Conservation (phyloP, 257 asterid genomes). For the Knoxia roxburghii region DNA sequence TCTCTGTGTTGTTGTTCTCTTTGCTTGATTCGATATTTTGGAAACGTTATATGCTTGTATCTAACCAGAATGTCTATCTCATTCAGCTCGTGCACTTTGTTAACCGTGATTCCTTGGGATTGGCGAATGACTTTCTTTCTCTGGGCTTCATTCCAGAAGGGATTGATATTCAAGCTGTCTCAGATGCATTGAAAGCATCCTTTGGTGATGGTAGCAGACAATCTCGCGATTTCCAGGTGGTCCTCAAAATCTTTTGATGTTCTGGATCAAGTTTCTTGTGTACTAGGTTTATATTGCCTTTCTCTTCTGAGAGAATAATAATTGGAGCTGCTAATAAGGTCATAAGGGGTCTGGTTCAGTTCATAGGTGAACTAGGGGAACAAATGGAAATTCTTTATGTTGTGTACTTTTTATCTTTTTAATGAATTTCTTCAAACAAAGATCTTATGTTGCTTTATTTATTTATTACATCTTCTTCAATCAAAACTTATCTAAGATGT, state of each 20-base stretch:
- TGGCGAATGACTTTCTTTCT: constrained; percentile 91
- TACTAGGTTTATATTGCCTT: not conserved
- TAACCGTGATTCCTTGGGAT: constrained; percentile 85
- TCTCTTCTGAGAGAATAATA: not conserved
- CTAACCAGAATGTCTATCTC: constrained; percentile 4
- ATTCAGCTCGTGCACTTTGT: constrained; percentile 96
- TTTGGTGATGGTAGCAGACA: constrained; percentile 74
- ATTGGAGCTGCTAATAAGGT: not conserved
- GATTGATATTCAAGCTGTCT: constrained; percentile 57
- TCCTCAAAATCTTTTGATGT: not conserved
- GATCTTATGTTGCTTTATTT: not conserved
- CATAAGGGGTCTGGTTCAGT: not conserved
- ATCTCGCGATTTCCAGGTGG: constrained; percentile 95
- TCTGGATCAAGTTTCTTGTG: not conserved
- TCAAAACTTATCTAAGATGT: not conserved
- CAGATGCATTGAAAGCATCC: constrained; percentile 81
- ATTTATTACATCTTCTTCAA: not conserved
- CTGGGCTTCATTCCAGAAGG: constrained; percentile 97
- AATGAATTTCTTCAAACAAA: not conserved
- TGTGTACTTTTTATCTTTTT: not conserved
- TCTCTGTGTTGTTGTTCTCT: not conserved
- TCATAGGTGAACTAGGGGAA: not conserved
- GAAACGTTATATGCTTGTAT: too few species aligned
- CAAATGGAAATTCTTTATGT: not conserved
- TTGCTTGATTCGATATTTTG: not conserved